Evolutionary conservation across 345 rosid species (phyloP), one percentile per base, ranked within the genome.

Genomic region (Eucalyptus paniculata): DNA sequence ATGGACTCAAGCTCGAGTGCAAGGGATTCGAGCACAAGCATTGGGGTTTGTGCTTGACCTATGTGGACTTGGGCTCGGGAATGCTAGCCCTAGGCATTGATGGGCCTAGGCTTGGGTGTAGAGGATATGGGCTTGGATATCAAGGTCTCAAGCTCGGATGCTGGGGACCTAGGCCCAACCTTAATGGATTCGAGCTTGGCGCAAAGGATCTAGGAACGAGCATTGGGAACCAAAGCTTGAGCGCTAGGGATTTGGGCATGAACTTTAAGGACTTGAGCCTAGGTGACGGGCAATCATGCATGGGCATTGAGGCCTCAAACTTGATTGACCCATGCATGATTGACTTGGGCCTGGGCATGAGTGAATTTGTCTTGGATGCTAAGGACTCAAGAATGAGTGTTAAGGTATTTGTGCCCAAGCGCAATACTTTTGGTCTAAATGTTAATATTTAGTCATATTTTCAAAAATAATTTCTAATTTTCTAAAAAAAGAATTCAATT

Each of bases 341-440:
- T 1, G 60, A 54, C 60, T 21, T 1, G 28, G 28, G 60, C 60
- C 0, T 21, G 3, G 60, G 62, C 28, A 23, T 3, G 0, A 1
- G 62, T 9, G 62, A 56, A 9, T 24, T 23, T 24, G 1, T 23
- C 6, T 56, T 24, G 13, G 13, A 56, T 9, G 62, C 1, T 8
- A 0, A 4, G 62, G 30, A 56, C 62, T 0, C 12, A 9, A 56
- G 12, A 56, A 56, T 0, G 30, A 24, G 62, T 23, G 28, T 56
- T 24, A 56, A 10, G 62, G 30, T 56, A 1, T 56, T 10, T 9
- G 30, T 24, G 62, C 12, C 30, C 30, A 9, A 56, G 12, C 6
- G 0, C 30, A 56, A 9, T 9, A 10, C 2, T 56, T 23, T 0
- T 24, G 12, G 30, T 56, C 62, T 2, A 56, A 23, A 23, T 2